A percentile compares a stretch with the other conserved stretches of the same genome.
Conservation (phyloP, 805 yeast species). For the Candida orba region DNA sequence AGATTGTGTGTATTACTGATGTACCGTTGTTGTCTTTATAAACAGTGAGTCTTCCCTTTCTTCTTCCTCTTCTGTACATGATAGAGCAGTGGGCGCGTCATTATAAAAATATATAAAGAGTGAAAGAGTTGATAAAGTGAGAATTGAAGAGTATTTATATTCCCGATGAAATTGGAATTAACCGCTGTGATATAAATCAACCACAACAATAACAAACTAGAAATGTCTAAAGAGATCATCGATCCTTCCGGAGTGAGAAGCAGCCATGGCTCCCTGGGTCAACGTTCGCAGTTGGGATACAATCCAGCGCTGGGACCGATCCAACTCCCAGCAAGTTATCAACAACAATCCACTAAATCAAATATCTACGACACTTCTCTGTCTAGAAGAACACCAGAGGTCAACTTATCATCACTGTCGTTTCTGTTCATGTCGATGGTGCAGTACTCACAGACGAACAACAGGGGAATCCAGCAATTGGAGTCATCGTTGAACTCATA, state of each 20-base stretch:
- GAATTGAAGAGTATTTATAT: too few species aligned
- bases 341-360: constrained; percentile 12
- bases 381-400: constrained; percentile 58
- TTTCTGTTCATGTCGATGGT: constrained; percentile 67
- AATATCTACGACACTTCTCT: constrained; percentile 62
- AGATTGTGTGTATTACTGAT: too few species aligned
- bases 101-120: too few species aligned
- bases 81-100: too few species aligned
- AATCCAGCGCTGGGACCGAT: constrained; percentile 25
- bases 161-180: too few species aligned
- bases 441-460: constrained; percentile 51
- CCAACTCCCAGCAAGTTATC: constrained; percentile 22
- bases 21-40: too few species aligned
- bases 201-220: neutral
- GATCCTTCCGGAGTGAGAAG: constrained; percentile 4
- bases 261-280: neutral
- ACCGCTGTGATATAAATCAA: too few species aligned
- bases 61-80: too few species aligned
- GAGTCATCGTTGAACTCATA: constrained; percentile 57
- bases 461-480: constrained; percentile 62
- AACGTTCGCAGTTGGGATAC: constrained; percentile 15
- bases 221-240: constrained; percentile 1
- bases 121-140: too few species aligned
- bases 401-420: constrained; percentile 59
- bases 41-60: too few species aligned